Base-by-base conservation (phyloP, 306 rosid genomes). In the Parietaria judaica region DNA sequence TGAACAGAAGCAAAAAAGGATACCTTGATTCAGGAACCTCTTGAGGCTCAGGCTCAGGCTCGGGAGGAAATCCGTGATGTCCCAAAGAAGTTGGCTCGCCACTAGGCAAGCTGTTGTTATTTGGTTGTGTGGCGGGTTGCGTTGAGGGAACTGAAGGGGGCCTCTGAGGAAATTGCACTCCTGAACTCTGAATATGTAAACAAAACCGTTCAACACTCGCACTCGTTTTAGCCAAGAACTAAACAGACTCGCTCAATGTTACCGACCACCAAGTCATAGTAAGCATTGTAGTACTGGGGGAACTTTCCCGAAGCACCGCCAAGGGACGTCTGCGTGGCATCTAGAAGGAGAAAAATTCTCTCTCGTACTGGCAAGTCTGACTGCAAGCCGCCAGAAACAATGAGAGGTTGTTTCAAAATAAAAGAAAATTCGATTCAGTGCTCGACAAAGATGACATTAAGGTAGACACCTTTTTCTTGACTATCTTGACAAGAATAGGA, bases 261-360 rank as follows among this genome's bases (percentile, higher is more conserved):
- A 49, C 96, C 41, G 80, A 91, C 98, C 98, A 91, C 96, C 74
- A 91, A 79, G 38, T 91, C 96, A 50, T 81, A 85, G 72, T 91
- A 91, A 53, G 96, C 95, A 58, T 67, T 75, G 73, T 91, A 91
- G 75, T 91, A 91, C 77, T 88, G 87, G 3, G 96, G 95, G 72
- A 83, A 91, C 76, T 85, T 91, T 77, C 96, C 98, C 37, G 98
- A 80, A 74, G 92, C 95, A 64, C 98, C 98, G 7, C 96, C 98
- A 77, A 85, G 86, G 70, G 96, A 88, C 73, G 98, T 85, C 70
- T 91, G 98, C 44, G 92, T 88, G 48, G 96, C 98, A 81, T 91
- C 98, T 55, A 91, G 81, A 56, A 91, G 90, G 67, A 91, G 96
- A 82, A 91, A 91, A 45, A 85, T 79, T 68, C 95, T 80, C 81